These are phyloP conservation scores for Acanthamoeba lenticulata DNA, from an alignment of 208 protist species.

Conservation along the genomic window DNA sequence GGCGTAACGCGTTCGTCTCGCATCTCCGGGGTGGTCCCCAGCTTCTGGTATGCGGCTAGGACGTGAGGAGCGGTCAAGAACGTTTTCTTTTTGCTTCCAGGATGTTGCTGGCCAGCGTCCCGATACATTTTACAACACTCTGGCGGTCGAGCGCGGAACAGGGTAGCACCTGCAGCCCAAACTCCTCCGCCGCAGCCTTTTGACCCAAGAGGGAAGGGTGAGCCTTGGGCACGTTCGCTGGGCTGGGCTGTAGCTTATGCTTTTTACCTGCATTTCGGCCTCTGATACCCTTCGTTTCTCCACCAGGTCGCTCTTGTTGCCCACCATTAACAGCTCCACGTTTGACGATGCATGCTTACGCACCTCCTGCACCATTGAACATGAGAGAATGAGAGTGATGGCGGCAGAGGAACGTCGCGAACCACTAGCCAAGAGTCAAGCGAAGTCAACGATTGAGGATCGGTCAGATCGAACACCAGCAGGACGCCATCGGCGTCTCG, in stretches of 20 bases:
- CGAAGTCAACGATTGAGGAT: not conserved
- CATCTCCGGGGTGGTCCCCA: no score
- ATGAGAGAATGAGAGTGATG: not conserved
- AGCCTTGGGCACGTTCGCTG: not conserved
- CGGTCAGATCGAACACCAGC: not conserved
- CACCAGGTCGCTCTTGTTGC: not conserved
- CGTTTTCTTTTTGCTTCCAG: not conserved
- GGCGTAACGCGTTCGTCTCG: no score
- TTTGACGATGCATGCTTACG: not conserved
- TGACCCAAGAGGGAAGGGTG: not conserved
- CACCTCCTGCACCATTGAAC: not conserved
- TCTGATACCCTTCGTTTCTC: not conserved
- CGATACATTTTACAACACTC: not conserved
- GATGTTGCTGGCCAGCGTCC: not conserved
- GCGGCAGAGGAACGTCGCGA: not conserved
- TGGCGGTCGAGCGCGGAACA: not conserved
- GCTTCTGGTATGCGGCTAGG: no score
- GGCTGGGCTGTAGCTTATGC: not conserved
- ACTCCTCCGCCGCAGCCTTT: not conserved
- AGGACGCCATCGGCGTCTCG: not conserved
- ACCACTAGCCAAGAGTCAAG: not conserved
- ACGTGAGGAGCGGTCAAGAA: no score
- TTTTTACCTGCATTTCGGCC: not conserved
- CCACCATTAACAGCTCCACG: not conserved
- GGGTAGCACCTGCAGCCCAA: not conserved